Evolutionary conservation across 768 basidiomycete genomes (phyloP).

Genomic region (Suillus tomentosus): DNA sequence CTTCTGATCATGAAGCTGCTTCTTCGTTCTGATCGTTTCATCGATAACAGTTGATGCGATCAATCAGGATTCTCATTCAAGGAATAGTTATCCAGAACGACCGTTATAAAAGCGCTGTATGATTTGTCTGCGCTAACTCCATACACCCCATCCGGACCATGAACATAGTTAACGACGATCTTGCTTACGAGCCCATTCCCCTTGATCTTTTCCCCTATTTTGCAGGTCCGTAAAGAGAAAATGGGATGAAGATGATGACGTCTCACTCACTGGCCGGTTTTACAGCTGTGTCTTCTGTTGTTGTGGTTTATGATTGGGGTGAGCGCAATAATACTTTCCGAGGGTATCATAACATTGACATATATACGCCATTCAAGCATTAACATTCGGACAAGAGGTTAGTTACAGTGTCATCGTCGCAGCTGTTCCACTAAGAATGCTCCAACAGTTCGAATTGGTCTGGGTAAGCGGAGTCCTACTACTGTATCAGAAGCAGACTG

Average conservation of each 20-base stretch:
- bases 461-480: neutral
- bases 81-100: neutral
- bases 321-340: neutral
- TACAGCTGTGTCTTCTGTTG: neutral
- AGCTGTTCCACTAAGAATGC: neutral
- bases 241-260: neutral
- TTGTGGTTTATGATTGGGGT: neutral
- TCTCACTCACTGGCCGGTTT: neutral
- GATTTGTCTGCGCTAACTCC: neutral
- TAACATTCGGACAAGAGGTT: neutral
- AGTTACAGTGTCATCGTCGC: neutral
- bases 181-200: fast-evolving
- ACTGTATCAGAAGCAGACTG: neutral
- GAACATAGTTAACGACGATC: neutral
- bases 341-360: neutral
- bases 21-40: neutral
- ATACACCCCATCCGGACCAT: neutral
- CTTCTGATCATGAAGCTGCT: neutral
- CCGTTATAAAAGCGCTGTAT: neutral
- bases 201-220: fast-evolving
- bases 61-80: neutral
- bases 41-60: neutral
- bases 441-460: neutral
- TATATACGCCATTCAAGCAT: neutral
- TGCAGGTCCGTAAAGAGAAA: neutral